These are phyloP conservation scores for Rhizopogon vinicolor DNA, from an alignment of 768 basidiomycete genomes.

Conservation along the genomic window DNA sequence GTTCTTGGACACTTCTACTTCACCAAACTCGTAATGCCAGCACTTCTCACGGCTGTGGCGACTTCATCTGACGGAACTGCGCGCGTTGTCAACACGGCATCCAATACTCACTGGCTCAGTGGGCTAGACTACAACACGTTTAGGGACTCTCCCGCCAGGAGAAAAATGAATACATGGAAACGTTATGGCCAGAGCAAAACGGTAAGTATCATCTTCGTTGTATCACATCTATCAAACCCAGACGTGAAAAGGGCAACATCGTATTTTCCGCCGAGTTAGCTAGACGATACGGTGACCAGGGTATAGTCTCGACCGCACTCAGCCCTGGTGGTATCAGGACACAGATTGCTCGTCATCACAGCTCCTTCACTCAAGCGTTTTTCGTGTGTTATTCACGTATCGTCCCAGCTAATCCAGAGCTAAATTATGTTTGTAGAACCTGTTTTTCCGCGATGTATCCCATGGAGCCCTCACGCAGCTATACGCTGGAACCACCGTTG, in stretches of 20 bases:
- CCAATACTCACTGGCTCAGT: constrained; percentile 18
- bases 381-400: constrained; percentile 7
- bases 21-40: constrained; percentile 27
- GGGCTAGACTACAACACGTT: constrained; percentile 22
- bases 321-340: constrained; percentile 30
- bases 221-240: not conserved
- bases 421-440: constrained; percentile 3
- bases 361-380: not conserved
- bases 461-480: constrained; percentile 46
- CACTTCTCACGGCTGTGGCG: constrained; percentile 23
- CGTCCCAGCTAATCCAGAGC: not conserved
- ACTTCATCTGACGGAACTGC: constrained; percentile 26
- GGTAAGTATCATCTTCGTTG: constrained; percentile 6
- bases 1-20: constrained; percentile 8
- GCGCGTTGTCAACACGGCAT: constrained; percentile 32
- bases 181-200: constrained; percentile 29
- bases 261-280: constrained; percentile 40
- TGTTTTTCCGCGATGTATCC: constrained; percentile 23
- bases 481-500: constrained; percentile 43
- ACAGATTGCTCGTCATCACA: constrained; percentile 16
- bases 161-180: not conserved
- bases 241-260: constrained; percentile 35
- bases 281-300: constrained; percentile 37
- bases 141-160: constrained; percentile 20
- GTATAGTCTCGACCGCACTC: constrained; percentile 38